Conservation (phyloP, 2,329 filamentous ascomycete species). For the Boeremia lycopersici region DNA sequence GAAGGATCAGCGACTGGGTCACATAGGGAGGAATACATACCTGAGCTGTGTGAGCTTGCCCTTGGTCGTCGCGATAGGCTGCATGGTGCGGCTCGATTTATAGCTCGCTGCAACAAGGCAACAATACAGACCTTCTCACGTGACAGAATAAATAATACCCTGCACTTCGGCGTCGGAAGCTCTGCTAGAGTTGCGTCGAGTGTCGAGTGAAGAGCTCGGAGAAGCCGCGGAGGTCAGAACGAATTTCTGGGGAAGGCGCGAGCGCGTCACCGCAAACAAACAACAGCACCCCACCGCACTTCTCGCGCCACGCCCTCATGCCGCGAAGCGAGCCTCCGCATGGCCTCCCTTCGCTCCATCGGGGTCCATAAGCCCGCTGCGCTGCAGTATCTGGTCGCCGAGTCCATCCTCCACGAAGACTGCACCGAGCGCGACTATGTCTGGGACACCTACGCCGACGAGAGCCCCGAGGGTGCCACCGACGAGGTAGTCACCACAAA, state of each 20-base stretch:
- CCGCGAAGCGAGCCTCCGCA: conserved; percentile 51
- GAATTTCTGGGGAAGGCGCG: conserved; percentile 18
- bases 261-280: conserved; percentile 35
- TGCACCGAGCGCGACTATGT: conserved; percentile 70
- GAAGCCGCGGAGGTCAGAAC: conserved; percentile 18
- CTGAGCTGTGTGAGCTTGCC: conserved; percentile 44
- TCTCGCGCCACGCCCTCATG: conserved; percentile 33
- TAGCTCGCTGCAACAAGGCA: not conserved
- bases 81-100: conserved; percentile 56
- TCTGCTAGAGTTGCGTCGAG: not conserved
- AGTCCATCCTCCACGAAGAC: conserved; percentile 74
- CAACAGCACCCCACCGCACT: conserved; percentile 15
- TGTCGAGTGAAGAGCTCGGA: conserved; percentile 19
- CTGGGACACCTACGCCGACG: conserved; percentile 70
- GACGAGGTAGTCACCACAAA: conserved; percentile 82
- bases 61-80: conserved; percentile 68
- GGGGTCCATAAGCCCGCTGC: conserved; percentile 89
- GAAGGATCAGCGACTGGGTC: not conserved
- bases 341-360: conserved; percentile 90
- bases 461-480: conserved; percentile 57
- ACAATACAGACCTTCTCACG: not conserved
- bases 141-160: not conserved
- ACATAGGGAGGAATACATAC: conserved; percentile 14
- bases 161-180: not conserved
- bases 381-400: conserved; percentile 80